Base-by-base conservation (phyloP, 768 basidiomycete genomes). In the Suillus occidentalis region DNA sequence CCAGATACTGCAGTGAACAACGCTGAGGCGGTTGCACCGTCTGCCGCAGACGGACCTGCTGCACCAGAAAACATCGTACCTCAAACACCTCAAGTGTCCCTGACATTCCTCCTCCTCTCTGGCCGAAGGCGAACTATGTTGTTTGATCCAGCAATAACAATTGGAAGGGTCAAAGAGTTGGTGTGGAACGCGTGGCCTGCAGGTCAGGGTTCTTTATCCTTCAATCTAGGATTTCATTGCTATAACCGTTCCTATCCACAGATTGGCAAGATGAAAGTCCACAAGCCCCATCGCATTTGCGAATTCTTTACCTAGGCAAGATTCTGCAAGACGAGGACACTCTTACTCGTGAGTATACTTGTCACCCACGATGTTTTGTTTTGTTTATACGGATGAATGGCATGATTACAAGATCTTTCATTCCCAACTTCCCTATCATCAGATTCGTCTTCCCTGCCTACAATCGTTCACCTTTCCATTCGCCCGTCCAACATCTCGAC, bases 281-380 rank as follows among this genome's bases (percentile, higher is more conserved):
- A 3, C 89, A 90, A 3, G 88, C 88, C 18, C 92, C 92, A 0
- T 87, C 88, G 6, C 90, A 88, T 79, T 80, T 92, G 64, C 85
- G 92, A 22, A 83, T 94, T 43, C 79, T 93, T 1, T 88, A 93
- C 73, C 78, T 92, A 6, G 92, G 92, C 43, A 88, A 87, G 75
- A 88, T 94, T 72, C 76, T 92, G n/a, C 91, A 92, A 71, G 92
- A 94, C 71, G 92, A 94, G 37, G 91, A 93, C 62, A 90, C 89
- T 2, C 80, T 94, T 18, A 74, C 81, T 20, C 84, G 90, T 91
- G 68, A 71, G 88, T 79, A 20, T 36, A 20, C n/a, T 37, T 37
- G 22, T 56, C 40, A 10, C 37, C 49, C 18, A 13, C 20, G 10
- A 45, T 61, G 34, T 34, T 47, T 56, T 31, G 50, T 45, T n/a